These are phyloP conservation scores for Wickerhamiella cacticola DNA, from an alignment of 805 yeast species.

Conservation along the genomic window DNA sequence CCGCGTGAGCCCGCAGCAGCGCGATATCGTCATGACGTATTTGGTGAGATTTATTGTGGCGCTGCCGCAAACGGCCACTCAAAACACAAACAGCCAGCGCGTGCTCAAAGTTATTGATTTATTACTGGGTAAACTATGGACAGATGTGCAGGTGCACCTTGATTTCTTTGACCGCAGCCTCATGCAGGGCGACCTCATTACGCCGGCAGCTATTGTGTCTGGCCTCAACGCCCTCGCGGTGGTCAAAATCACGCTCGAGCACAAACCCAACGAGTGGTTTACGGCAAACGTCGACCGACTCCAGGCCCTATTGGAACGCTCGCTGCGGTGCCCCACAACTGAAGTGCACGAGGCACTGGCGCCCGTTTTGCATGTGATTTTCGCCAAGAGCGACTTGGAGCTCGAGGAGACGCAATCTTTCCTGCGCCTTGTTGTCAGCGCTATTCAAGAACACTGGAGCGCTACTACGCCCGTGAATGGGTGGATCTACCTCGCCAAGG, in stretches of 20 bases:
- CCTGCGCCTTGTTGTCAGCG: slow-evolving; percentile 22
- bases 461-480: slow-evolving; percentile 73
- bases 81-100: slow-evolving; percentile 66
- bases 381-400: slow-evolving; percentile 48
- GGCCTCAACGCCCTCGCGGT: slow-evolving; percentile 89
- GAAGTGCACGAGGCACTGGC: slow-evolving; percentile 79
- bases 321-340: slow-evolving; percentile 69
- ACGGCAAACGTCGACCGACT: slow-evolving; percentile 54
- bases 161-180: slow-evolving; percentile 81
- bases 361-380: slow-evolving; percentile 55
- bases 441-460: slow-evolving; percentile 65
- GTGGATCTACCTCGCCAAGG: slow-evolving; percentile 54
- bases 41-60: slow-evolving; percentile 79
- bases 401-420: slow-evolving; percentile 22
- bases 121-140: slow-evolving; percentile 63
- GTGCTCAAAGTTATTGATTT: slow-evolving; percentile 69
- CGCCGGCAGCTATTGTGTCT: slow-evolving; percentile 48
- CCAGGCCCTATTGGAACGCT: slow-evolving; percentile 64
- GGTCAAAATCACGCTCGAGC: slow-evolving; percentile 65
- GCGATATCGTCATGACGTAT: slow-evolving; percentile 85
- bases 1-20: slow-evolving; percentile 58
- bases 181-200: slow-evolving; percentile 63
- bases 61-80: slow-evolving; percentile 72
- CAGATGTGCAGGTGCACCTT: slow-evolving; percentile 76
- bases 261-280: slow-evolving; percentile 71